phyloP scores from a whole-genome alignment of 164 flowering plant species.

The Chimonanthus salicifolius region DNA sequence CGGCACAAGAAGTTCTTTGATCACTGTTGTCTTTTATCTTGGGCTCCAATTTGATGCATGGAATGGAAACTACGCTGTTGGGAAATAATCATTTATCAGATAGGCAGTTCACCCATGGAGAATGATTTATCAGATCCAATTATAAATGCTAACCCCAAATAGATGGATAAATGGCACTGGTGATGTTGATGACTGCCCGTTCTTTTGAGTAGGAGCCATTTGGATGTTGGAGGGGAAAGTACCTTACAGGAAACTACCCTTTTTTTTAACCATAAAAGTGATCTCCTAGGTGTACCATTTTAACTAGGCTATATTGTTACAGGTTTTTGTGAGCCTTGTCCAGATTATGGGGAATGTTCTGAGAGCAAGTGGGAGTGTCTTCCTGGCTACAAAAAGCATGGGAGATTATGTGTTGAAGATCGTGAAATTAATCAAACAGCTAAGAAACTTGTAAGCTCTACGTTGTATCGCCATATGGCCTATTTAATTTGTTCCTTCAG shows the following conservation, averaged over 20 bases:
- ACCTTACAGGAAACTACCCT: neutral
- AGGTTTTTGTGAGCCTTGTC: conserved; percentile 88
- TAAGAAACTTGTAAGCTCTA: conserved; percentile 57
- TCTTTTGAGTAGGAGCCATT: neutral
- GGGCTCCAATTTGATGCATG: no score
- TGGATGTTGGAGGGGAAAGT: no score
- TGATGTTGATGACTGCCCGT: neutral
- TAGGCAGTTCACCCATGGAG: neutral
- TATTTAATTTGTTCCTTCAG: neutral
- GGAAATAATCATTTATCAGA: no score
- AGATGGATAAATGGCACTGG: neutral
- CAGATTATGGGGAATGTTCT: conserved; percentile 62
- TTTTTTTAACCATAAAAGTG: neutral
- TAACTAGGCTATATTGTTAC: conserved; percentile 18
- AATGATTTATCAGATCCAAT: neutral
- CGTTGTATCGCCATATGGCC: neutral
- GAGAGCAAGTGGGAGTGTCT: conserved; percentile 65
- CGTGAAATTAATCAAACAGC: conserved; percentile 69
- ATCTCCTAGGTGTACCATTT: neutral
- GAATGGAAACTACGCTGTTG: no score
- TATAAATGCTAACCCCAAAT: no score
- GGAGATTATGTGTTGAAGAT: conserved; percentile 74
- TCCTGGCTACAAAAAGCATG: conserved; percentile 61
- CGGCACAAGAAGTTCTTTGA: no score
- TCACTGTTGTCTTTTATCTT: no score